These are phyloP conservation scores for Dothistroma septosporum DNA, from an alignment of 2,329 filamentous ascomycete genomes.

Conservation along the genomic window DNA sequence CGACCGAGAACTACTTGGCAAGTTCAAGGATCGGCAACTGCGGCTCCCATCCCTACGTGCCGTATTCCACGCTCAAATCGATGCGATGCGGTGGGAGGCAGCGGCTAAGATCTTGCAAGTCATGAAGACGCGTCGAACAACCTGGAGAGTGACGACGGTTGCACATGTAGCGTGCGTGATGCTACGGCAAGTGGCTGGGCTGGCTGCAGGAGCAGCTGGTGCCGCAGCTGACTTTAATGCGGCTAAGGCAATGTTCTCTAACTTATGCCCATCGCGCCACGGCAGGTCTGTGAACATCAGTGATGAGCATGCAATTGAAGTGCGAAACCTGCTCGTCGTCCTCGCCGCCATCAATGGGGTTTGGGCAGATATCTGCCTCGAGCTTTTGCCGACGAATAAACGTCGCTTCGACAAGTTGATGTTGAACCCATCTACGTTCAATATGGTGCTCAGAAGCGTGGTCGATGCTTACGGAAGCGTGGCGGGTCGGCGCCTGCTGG, in stretches of 20 bases:
- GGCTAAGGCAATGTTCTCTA: slow-evolving; percentile 11
- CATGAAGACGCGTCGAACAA: slow-evolving; percentile 18
- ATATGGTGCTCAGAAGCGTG: slow-evolving; percentile 52
- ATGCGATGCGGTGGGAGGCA: slow-evolving; percentile 39
- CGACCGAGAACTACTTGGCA: slow-evolving; percentile 37
- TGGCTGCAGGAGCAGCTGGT: background rate
- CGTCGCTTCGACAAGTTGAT: slow-evolving; percentile 13
- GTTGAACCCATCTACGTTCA: slow-evolving; percentile 43
- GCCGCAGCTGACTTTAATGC: slow-evolving; percentile 1
- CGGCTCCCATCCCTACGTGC: slow-evolving; percentile 24
- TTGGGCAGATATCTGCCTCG: slow-evolving; percentile 19
- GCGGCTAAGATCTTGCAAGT: slow-evolving; percentile 37
- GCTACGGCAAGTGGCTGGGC: slow-evolving; percentile 4
- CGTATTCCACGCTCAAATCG: slow-evolving; percentile 43
- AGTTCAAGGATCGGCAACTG: slow-evolving; percentile 18
- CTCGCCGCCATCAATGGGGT: slow-evolving; percentile 16
- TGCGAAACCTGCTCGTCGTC: slow-evolving; percentile 16
- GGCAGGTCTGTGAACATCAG: too few relatives aligned
- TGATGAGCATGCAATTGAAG: background rate
- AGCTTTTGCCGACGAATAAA: background rate
- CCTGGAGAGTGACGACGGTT: slow-evolving; percentile 11
- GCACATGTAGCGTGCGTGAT: slow-evolving; percentile 14
- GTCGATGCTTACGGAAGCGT: slow-evolving; percentile 47
- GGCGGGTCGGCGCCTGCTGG: slow-evolving; percentile 47
- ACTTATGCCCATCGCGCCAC: slow-evolving; percentile 2